A percentile compares a stretch with the other conserved stretches of the same genome.
phyloP scores from a whole-genome alignment of 2,329 filamentous ascomycete genomes.

The Cladophialophora carrionii region DNA sequence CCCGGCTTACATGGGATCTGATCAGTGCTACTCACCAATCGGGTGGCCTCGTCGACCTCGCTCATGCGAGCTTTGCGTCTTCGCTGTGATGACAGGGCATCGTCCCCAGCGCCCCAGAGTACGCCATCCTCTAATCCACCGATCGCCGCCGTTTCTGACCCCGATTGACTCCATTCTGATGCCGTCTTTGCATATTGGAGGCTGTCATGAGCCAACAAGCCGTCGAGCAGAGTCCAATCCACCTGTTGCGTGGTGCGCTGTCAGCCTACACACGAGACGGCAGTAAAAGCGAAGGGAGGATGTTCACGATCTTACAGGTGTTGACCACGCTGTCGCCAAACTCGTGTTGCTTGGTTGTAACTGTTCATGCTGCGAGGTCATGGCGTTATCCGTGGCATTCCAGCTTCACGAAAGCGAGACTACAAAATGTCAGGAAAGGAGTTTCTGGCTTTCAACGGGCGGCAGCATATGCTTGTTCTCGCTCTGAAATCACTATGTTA shows the following conservation, averaged over 20 bases:
- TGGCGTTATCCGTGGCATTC: not conserved
- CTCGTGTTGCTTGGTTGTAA: not conserved
- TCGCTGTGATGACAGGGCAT: conserved; percentile 5
- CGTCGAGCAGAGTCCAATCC: conserved; percentile 4
- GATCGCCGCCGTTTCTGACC: not conserved
- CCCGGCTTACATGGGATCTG: not conserved
- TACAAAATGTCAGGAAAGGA: not conserved
- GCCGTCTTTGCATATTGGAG: not conserved
- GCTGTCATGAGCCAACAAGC: not conserved
- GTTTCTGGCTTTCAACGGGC: not conserved
- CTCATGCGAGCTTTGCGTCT: conserved; percentile 19
- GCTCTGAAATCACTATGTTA: not conserved
- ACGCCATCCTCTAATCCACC: not conserved
- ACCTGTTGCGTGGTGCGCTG: not conserved
- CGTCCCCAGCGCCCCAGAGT: not conserved
- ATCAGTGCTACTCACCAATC: conserved; percentile 10
- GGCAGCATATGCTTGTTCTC: not conserved
- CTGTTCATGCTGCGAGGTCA: not conserved
- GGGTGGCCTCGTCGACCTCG: conserved; percentile 16
- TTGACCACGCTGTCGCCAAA: not conserved
- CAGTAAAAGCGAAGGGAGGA: not conserved
- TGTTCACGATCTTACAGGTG: not conserved
- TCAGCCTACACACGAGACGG: not conserved
- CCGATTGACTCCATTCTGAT: not conserved
- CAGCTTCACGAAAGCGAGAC: not conserved